Conservation (phyloP, 495 filamentous ascomycete species). For the Copromyces sp. region DNA sequence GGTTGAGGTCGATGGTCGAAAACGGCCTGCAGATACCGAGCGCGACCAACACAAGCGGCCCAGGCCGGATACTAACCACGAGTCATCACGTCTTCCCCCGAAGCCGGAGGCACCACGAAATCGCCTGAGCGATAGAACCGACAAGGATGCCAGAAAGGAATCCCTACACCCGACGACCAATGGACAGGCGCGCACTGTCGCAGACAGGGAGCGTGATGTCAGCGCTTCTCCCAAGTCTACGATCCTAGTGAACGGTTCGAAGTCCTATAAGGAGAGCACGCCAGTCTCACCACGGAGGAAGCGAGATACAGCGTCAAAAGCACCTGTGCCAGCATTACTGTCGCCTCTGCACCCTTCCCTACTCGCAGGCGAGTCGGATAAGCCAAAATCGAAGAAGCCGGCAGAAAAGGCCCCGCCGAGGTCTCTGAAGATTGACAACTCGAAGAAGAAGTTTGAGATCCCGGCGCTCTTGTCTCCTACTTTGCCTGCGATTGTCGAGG, state of each 20-base stretch:
- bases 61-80: conserved; percentile 22
- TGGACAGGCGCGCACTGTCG: conserved; percentile 18
- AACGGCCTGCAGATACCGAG: conserved; percentile 29
- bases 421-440: conserved; percentile 8
- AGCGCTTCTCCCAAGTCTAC: conserved; percentile 28
- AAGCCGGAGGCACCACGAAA: conserved; percentile 19
- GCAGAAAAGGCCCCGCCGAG: conserved; percentile 25
- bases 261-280: conserved; percentile 20
- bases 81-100: conserved; percentile 15
- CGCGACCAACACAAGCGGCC: conserved; percentile 28
- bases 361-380: conserved; percentile 22
- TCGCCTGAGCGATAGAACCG: conserved; percentile 15
- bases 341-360: conserved; percentile 32
- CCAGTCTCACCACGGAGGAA: conserved; percentile 25
- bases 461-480: conserved; percentile 39
- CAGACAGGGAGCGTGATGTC: conserved; percentile 21
- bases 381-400: conserved; percentile 15
- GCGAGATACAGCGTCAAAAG: conserved; percentile 17
- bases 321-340: conserved; percentile 27
- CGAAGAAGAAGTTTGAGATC: conserved; percentile 19
- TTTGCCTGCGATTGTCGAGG: conserved; percentile 34
- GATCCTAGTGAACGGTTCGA: conserved; percentile 36
- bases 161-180: conserved; percentile 23
- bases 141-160: conserved; percentile 16
- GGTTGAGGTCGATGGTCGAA: conserved; percentile 27